Evolutionary conservation across 2,329 filamentous ascomycete genomes (phyloP), one percentile per base, ranked within the genome.

Genomic region (Dryadomyces sulphureus): DNA sequence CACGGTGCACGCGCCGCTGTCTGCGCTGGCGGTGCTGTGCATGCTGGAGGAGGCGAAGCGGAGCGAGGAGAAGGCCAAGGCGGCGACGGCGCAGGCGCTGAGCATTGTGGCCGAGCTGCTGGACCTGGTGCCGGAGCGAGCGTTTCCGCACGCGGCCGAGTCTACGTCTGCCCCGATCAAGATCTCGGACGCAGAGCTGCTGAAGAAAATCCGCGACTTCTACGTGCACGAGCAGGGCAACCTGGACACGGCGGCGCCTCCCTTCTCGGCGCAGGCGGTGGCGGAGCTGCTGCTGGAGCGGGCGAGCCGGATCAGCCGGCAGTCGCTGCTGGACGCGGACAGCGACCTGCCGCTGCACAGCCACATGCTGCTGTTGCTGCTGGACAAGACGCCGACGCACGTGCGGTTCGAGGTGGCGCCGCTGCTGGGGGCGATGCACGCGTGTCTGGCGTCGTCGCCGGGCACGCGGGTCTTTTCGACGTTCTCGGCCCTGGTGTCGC

Each of bases 1-100:
- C 16, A 77, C 84, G 2, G 67, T 85, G 20, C 90, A 96, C 62
- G 83, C 89, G 25, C 90, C 90, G 30, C 63, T 93, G 24, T 73
- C 83, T 45, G 72, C 79, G 2, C 62, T 93, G n/a, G 76, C 79
- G 4, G 67, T 83, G 22, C 63, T 72, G 27, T 67, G 65, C 53
- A 81, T 75, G 75, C 63, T 81, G 38, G 66, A 79, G 56, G 68
- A 81, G 47, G 61, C 65, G 3, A 68, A 63, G 48, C 63, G 64
- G 49, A 60, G 59, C 48, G 38, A 4, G 7, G 16, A 7, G 7
- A 8, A 32, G 27, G 27, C 11, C 27, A 32, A 32, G 27, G 16
- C 5, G 17, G n/a, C 16, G 20, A 52, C 50, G 40, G 53, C 55
- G 3, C 58, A 59, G 48, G 69, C 65, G 9, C 61, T 65, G 47